Percentiles rank a stretch among this genome's conserved stretches.
phyloP scores from a whole-genome alignment of 495 filamentous ascomycete genomes.

The Cryomyces minteri region DNA sequence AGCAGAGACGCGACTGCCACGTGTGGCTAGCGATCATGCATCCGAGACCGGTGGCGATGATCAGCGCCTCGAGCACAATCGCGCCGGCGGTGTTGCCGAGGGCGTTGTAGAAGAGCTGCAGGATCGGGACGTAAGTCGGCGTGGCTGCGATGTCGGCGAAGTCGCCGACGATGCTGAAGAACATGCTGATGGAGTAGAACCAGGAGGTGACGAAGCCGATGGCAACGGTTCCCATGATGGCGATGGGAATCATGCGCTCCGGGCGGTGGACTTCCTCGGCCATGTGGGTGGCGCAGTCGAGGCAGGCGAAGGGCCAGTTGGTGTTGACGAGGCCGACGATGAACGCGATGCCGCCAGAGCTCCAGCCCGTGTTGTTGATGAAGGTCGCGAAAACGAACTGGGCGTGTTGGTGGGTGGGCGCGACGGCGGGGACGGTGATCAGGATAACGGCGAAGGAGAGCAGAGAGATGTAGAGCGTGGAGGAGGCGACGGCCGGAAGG shows the following conservation, averaged over 20 bases:
- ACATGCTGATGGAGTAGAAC: constrained; percentile 35
- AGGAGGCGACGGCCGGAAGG: constrained; percentile 29
- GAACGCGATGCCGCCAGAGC: constrained; percentile 39
- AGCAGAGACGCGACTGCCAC: constrained; percentile 38
- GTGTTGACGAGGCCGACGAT: constrained; percentile 44
- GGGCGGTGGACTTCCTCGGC: constrained; percentile 40
- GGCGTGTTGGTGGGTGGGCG: constrained; percentile 32
- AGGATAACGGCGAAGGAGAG: constrained; percentile 35
- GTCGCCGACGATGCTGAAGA: constrained; percentile 37
- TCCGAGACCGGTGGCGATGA: constrained; percentile 35
- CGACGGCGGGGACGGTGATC: constrained; percentile 33
- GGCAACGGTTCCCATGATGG: constrained; percentile 38
- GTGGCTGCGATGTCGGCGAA: constrained; percentile 26
- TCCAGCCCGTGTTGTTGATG: constrained; percentile 44
- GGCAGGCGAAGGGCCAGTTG: constrained; percentile 41
- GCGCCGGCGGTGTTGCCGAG: constrained; percentile 32
- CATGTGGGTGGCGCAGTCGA: constrained; percentile 44
- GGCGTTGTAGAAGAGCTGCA: constrained; percentile 39
- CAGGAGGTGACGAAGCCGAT: constrained; percentile 41
- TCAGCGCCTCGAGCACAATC: constrained; percentile 32
- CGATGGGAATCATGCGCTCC: constrained; percentile 28
- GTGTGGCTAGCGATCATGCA: constrained; percentile 38
- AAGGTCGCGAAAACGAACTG: constrained; percentile 44
- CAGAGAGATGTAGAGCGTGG: constrained; percentile 32
- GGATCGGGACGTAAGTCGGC: constrained; percentile 34